These are phyloP conservation scores for Novakomyces olei DNA, from an alignment of 805 yeast species.

Conservation along the genomic window DNA sequence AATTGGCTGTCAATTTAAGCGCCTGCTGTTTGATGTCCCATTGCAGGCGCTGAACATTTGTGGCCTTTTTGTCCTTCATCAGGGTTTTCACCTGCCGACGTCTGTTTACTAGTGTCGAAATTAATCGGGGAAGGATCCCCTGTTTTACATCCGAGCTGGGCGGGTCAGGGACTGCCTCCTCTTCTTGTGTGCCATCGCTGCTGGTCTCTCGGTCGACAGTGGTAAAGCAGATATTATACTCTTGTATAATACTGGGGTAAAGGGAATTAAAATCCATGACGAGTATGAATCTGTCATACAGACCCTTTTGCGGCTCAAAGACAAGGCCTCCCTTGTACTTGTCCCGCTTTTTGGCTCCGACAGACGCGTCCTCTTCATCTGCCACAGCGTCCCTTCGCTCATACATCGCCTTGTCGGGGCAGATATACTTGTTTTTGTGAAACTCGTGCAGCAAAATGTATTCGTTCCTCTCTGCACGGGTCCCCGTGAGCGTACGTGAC, in stretches of 20 bases:
- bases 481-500: conserved; percentile 85
- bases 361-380: conserved; percentile 16
- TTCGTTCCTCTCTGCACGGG: conserved; percentile 90
- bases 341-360: conserved; percentile 33
- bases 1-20: conserved; percentile 85
- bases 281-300: conserved; percentile 66
- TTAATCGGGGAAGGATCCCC: conserved; percentile 72
- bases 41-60: conserved; percentile 44
- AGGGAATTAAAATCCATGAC: conserved; percentile 97
- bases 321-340: conserved; percentile 85
- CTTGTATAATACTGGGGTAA: conserved; percentile 94
- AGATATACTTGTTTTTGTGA: conserved; percentile 50
- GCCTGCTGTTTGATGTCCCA: conserved; percentile 94
- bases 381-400: conserved; percentile 15
- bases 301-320: conserved; percentile 87
- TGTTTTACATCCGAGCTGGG: conserved; percentile 37
- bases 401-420: conserved; percentile 50
- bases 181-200: conserved; percentile 16
- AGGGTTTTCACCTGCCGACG: conserved; percentile 82
- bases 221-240: conserved; percentile 88
- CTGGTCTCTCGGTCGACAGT: conserved; percentile 46
- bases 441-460: conserved; percentile 83
- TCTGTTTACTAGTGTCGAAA: conserved; percentile 65
- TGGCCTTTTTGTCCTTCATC: conserved; percentile 49
- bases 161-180: conserved; percentile 43